phyloP scores from a whole-genome alignment of 208 protist species.

The Trypanosoma grayi region DNA sequence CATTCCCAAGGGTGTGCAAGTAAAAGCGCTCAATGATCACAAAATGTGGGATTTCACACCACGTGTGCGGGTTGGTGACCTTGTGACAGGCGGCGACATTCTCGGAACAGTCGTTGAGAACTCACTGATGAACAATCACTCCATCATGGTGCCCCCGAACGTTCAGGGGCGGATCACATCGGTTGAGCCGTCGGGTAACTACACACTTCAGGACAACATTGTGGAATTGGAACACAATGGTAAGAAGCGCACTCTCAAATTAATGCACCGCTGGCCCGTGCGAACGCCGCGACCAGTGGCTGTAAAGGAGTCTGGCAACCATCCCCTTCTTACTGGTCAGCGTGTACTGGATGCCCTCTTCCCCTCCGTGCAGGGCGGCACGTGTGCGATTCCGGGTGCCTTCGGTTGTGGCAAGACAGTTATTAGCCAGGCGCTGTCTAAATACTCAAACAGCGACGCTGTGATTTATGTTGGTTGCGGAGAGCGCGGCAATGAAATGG shows the following conservation, averaged over 20 bases:
- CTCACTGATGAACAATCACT: conserved; percentile 94
- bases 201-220: conserved; percentile 93
- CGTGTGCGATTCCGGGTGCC: conserved; percentile 99
- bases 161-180: conserved; percentile 92
- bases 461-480: conserved; percentile 99
- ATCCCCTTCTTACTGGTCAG: conserved; percentile 99
- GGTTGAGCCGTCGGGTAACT: conserved; percentile 92
- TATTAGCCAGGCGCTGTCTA: conserved; percentile 99
- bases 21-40: conserved; percentile 92
- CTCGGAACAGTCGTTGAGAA: conserved; percentile 97
- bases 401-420: conserved; percentile 99
- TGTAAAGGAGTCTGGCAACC: conserved; percentile 95
- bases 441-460: conserved; percentile 99
- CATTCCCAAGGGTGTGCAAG: conserved; percentile 99
- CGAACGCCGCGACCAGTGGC: conserved; percentile 93
- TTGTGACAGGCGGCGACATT: conserved; percentile 97
- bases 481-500: conserved; percentile 99
- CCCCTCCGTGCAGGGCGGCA: conserved; percentile 99
- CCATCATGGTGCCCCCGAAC: conserved; percentile 97
- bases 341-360: conserved; percentile 99
- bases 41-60: conserved; percentile 97
- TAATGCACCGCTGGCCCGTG: conserved; percentile 98
- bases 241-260: conserved; percentile 86
- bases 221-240: conserved; percentile 93
- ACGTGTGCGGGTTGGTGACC: conserved; percentile 93